Evolutionary conservation across 2,329 filamentous ascomycete species (phyloP).

Genomic region (Ceratocystis harringtonii): DNA sequence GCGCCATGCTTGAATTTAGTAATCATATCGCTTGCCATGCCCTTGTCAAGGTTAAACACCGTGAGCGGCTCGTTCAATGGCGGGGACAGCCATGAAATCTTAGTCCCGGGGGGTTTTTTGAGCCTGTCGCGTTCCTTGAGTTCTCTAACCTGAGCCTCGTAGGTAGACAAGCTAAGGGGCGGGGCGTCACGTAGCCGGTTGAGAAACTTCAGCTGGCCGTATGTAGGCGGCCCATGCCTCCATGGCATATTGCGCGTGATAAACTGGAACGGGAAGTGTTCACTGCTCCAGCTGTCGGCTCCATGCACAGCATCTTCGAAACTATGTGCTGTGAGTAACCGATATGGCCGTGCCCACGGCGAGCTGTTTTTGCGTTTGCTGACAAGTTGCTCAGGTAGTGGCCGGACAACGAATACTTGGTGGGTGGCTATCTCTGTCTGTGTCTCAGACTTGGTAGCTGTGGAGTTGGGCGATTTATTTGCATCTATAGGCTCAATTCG

Average conservation of each 20-base stretch:
- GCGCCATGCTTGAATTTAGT: constrained; percentile 80
- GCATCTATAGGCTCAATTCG: constrained; percentile 29
- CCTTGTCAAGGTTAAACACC: constrained; percentile 51
- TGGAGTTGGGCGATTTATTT: constrained; percentile 32
- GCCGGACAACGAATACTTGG: background rate
- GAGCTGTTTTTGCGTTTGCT: background rate
- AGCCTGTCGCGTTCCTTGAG: constrained; percentile 23
- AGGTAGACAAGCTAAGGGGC: constrained; percentile 16
- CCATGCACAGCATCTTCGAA: constrained; percentile 68
- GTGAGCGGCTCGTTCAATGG: constrained; percentile 32
- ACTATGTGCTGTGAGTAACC: constrained; percentile 48
- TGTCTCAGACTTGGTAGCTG: background rate
- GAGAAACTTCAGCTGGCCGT: constrained; percentile 52
- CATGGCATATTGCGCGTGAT: constrained; percentile 53
- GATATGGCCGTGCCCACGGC: constrained; percentile 41
- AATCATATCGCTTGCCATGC: constrained; percentile 77
- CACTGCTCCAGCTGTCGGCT: constrained; percentile 62
- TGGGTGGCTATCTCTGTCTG: background rate
- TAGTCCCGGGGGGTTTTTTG: too few species aligned
- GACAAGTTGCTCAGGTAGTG: background rate
- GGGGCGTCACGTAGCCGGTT: constrained; percentile 45
- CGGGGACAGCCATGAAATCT: background rate
- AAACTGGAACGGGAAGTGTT: constrained; percentile 50
- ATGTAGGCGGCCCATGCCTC: constrained; percentile 51
- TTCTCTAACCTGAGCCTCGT: constrained; percentile 32